These are phyloP conservation scores for Pseudisothecium myosuroides DNA, from an alignment of 225 moss, liverwort and hornwort species.

Conservation along the genomic window DNA sequence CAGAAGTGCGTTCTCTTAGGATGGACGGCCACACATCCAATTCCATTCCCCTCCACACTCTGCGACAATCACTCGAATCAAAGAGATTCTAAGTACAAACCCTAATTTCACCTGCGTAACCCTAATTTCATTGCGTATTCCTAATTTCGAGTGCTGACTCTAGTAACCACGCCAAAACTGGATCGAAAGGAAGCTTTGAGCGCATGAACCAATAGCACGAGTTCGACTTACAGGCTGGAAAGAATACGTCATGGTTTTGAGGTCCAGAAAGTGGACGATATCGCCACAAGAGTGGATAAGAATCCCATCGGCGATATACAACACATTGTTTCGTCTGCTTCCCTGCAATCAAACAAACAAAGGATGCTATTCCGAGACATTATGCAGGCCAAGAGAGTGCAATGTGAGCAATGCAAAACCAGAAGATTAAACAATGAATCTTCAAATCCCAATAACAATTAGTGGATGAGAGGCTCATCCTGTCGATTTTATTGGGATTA, in stretches of 20 bases:
- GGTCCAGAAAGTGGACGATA: conserved; percentile 73
- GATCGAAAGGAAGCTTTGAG: not conserved
- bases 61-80: conserved; percentile 1
- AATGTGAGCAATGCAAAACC: not conserved
- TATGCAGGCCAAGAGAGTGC: not conserved
- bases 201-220: not conserved
- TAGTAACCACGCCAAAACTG: not conserved
- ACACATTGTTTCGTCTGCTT: conserved; percentile 77
- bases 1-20: conserved; percentile 61
- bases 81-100: not conserved
- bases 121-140: not conserved
- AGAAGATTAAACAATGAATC: not conserved
- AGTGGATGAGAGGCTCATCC: not conserved
- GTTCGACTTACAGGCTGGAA: conserved; percentile 46
- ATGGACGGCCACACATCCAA: conserved; percentile 91
- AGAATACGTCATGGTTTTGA: conserved; percentile 56
- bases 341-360: conserved; percentile 37
- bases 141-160: not conserved
- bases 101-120: not conserved
- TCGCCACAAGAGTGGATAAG: conserved; percentile 77
- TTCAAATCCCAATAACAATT: not conserved
- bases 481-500: not conserved
- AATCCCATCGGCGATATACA: conserved; percentile 48
- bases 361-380: not conserved
- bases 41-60: conserved; percentile 86